phyloP scores from a whole-genome alignment of 495 filamentous ascomycete species.

The Daldinia caldariorum region DNA sequence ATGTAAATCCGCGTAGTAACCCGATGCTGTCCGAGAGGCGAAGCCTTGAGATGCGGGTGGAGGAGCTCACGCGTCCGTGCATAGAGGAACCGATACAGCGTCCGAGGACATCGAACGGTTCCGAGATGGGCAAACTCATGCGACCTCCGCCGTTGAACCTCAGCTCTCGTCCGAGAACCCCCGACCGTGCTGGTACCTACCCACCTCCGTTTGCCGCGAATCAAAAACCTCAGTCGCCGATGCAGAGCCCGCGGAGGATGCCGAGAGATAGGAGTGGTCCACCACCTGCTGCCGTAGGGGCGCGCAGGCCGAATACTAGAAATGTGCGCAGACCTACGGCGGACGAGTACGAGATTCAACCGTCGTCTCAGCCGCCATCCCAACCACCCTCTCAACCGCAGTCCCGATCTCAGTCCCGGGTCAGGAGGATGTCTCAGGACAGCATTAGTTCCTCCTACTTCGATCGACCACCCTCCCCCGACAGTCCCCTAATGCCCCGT shows the following conservation, averaged over 20 bases:
- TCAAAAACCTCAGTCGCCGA: conserved; percentile 33
- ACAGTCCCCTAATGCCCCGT: conserved; percentile 44
- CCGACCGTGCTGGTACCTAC: conserved; percentile 38
- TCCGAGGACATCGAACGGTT: conserved; percentile 31
- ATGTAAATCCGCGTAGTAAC: conserved; percentile 44
- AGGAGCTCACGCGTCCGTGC: conserved; percentile 50
- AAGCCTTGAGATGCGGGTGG: conserved; percentile 59
- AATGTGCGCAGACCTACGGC: conserved; percentile 29
- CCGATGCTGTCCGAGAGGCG: conserved; percentile 41
- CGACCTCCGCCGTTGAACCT: conserved; percentile 45
- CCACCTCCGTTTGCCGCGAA: conserved; percentile 31
- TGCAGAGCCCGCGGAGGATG: conserved; percentile 19
- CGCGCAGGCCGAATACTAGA: conserved; percentile 25
- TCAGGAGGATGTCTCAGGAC: conserved; percentile 28
- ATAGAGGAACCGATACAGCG: conserved; percentile 15
- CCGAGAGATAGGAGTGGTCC: conserved; percentile 25
- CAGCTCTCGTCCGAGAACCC: conserved; percentile 25
- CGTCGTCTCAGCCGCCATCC: conserved; percentile 7
- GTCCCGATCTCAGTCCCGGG: conserved; percentile 10
- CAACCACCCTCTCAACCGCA: neutral
- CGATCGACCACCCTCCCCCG: conserved; percentile 41
- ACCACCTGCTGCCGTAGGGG: conserved; percentile 32
- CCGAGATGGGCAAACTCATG: conserved; percentile 19
- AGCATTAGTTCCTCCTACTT: conserved; percentile 25
- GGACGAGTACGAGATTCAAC: conserved; percentile 34